A percentile compares a stretch with the other conserved stretches of the same genome.
phyloP scores from a whole-genome alignment of 345 rosid species.

The Linum lewisii region DNA sequence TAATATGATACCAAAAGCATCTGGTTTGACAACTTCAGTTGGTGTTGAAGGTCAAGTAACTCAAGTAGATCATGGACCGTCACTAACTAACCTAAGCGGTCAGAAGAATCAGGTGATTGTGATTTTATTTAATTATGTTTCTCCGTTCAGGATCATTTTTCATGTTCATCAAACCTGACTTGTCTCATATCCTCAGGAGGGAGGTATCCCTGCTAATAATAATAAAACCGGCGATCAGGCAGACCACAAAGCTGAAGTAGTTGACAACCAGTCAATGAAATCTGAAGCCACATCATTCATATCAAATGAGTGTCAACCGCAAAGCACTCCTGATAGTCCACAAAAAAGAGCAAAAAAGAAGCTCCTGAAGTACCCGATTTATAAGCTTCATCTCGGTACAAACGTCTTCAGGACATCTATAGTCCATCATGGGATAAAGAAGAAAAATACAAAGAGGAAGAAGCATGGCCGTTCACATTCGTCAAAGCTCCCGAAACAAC shows the following conservation, averaged over 20 bases:
- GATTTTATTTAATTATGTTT: slow-evolving; percentile 7
- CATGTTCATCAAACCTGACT: slow-evolving; percentile 15
- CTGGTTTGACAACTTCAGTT: background rate
- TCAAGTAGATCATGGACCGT: background rate
- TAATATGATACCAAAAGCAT: background rate
- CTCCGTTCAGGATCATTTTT: background rate
- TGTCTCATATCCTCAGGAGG: slow-evolving; percentile 27
- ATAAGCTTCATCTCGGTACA: slow-evolving; percentile 32
- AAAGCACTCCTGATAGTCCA: slow-evolving; percentile 15
- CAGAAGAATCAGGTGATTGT: slow-evolving; percentile 25
- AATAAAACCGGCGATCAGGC: slow-evolving; percentile 18
- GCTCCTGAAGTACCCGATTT: slow-evolving; percentile 26
- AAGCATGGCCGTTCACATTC: slow-evolving; percentile 7
- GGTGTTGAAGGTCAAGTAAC: slow-evolving; percentile 12
- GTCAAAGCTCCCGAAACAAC: slow-evolving; percentile 24
- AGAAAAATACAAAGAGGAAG: slow-evolving; percentile 46
- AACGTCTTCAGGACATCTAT: slow-evolving; percentile 34
- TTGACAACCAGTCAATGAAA: slow-evolving; percentile 12
- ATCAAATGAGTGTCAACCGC: slow-evolving; percentile 15
- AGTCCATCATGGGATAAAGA: slow-evolving; percentile 31
- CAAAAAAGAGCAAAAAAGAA: slow-evolving; percentile 33
- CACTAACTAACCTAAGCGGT: slow-evolving; percentile 15
- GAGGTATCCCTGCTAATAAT: slow-evolving; percentile 9
- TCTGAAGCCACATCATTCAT: slow-evolving; percentile 7
- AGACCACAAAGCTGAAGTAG: slow-evolving; percentile 18